Conservation (phyloP, 345 rosid species). For the Kernera saxatilis region DNA sequence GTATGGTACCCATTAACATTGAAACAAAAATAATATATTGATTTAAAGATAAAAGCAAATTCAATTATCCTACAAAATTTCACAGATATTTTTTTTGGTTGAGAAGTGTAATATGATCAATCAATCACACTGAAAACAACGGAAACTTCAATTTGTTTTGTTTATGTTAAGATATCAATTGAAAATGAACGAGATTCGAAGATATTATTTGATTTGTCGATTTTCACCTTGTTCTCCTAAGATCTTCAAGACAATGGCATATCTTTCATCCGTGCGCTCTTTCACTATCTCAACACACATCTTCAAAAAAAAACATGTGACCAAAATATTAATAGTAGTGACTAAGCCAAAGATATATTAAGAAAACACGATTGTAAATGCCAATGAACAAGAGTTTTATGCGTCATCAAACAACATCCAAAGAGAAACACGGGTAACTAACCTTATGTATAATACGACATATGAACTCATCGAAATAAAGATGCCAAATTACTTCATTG, state of each 20-base stretch:
- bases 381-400: background rate
- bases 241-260: slow-evolving; percentile 60
- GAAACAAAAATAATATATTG: slow-evolving; percentile 41
- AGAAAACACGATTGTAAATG: background rate
- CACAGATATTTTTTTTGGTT: background rate
- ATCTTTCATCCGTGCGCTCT: slow-evolving; percentile 58
- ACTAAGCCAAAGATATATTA: no score
- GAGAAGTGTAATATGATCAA: slow-evolving; percentile 6
- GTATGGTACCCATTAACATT: slow-evolving; percentile 56
- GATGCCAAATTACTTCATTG: slow-evolving; percentile 65
- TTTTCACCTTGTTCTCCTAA: slow-evolving; percentile 67
- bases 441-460: slow-evolving; percentile 79
- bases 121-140: background rate
- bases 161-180: no score
- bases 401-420: background rate
- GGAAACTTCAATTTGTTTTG: background rate
- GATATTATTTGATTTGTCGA: slow-evolving; percentile 53
- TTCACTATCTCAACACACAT: slow-evolving; percentile 65
- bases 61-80: background rate
- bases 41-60: background rate
- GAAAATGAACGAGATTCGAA: slow-evolving; percentile 3
- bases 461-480: slow-evolving; percentile 72
- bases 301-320: slow-evolving; percentile 21
- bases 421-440: slow-evolving; percentile 17
- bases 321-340: background rate